A percentile compares a stretch with the other conserved stretches of the same genome.
phyloP scores from a whole-genome alignment of 2,329 filamentous ascomycete species.

The Exophiala viscosa region DNA sequence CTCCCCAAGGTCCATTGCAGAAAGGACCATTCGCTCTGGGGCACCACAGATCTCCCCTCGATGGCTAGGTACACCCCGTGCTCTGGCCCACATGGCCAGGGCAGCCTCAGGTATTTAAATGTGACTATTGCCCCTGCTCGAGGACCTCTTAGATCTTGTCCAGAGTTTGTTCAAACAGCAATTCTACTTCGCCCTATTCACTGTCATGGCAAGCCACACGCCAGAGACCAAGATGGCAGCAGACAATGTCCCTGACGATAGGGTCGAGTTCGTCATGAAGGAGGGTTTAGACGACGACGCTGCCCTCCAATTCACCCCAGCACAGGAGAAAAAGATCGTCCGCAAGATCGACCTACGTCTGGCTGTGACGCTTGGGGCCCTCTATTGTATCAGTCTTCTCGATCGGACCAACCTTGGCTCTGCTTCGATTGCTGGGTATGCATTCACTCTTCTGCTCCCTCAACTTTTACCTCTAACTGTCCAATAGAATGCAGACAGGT shows the following conservation, averaged over 20 bases:
- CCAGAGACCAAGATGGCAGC: background rate
- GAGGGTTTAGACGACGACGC: background rate
- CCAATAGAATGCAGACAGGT: background rate
- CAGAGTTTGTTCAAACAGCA: background rate
- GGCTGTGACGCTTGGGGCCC: conserved; percentile 58
- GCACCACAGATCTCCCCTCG: too few species aligned
- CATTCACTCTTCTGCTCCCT: background rate
- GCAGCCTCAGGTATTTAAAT: too few species aligned
- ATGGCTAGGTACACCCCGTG: too few species aligned
- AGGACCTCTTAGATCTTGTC: too few species aligned
- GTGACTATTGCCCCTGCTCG: too few species aligned
- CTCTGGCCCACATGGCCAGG: too few species aligned
- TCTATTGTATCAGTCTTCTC: conserved; percentile 75
- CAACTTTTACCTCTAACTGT: background rate
- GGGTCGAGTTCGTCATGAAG: conserved; percentile 5
- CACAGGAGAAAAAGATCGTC: conserved; percentile 65
- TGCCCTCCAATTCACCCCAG: conserved; percentile 10
- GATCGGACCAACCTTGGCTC: conserved; percentile 72
- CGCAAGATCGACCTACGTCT: conserved; percentile 65
- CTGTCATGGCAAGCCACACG: background rate
- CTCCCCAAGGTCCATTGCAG: too few species aligned
- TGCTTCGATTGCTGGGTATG: conserved; percentile 62
- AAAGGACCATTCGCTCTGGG: too few species aligned
- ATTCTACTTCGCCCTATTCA: background rate
- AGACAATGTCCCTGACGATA: conserved; percentile 2